A percentile compares a stretch with the other conserved stretches of the same genome.
phyloP scores from a whole-genome alignment of 2,329 filamentous ascomycete species.

The Fusarium nurragi region DNA sequence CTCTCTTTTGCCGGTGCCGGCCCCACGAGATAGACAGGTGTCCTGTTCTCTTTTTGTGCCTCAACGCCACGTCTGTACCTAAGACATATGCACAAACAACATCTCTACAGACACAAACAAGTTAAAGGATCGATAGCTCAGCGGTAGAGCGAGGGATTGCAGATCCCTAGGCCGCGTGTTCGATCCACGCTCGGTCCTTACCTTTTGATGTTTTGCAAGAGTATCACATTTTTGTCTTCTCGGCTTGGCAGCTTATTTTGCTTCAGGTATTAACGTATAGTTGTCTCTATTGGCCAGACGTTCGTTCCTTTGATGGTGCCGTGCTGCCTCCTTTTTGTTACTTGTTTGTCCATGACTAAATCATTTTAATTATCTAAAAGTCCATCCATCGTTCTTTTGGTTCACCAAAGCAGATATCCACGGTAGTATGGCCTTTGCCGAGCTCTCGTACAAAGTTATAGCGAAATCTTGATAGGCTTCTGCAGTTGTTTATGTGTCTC shows the following conservation, averaged over 20 bases:
- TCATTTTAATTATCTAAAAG: no score
- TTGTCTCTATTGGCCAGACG: no score
- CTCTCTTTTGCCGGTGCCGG: conserved; percentile 14
- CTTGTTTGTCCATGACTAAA: no score
- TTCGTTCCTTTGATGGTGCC: not conserved
- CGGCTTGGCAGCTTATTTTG: not conserved
- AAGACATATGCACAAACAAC: not conserved
- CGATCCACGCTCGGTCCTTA: conserved; percentile 38
- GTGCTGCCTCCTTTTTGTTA: no score
- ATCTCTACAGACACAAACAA: not conserved
- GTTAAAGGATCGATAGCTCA: conserved; percentile 34
- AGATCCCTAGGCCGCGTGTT: conserved; percentile 38
- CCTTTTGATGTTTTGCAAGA: not conserved
- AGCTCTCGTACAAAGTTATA: no score
- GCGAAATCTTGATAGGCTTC: not conserved
- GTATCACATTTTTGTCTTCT: not conserved
- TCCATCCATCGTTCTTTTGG: no score
- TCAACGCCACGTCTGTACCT: conserved; percentile 7
- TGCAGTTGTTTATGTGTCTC: not conserved
- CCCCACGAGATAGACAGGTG: not conserved
- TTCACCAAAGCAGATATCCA: no score
- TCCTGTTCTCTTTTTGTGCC: conserved; percentile 18
- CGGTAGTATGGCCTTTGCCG: no score
- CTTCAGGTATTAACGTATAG: no score
- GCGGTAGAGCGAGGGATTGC: conserved; percentile 39